Conservation (phyloP, 148 eudicot species). For the Camellia sinensis region DNA sequence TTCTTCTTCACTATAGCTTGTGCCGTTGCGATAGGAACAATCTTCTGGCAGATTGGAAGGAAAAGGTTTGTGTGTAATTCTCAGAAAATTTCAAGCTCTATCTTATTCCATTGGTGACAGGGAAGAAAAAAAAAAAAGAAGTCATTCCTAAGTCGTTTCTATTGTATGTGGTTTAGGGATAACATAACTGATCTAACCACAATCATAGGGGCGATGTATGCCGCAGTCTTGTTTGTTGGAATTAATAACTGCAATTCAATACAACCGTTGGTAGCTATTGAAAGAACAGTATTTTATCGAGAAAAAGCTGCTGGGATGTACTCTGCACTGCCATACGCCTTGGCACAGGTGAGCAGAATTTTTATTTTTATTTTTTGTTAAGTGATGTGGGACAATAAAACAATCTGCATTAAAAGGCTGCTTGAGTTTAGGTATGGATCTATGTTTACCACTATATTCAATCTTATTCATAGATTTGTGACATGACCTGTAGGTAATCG, state of each 20-base stretch:
- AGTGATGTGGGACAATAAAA: not conserved
- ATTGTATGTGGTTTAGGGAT: conserved; percentile 29
- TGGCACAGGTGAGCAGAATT: conserved; percentile 57
- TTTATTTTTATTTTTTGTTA: not conserved
- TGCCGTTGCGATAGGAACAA: conserved; percentile 42
- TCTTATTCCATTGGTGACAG: not conserved
- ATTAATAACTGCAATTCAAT: conserved; percentile 68
- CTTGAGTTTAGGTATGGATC: not conserved
- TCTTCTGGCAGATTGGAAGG: conserved; percentile 45
- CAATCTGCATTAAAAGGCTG: not conserved
- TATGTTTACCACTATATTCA: not conserved
- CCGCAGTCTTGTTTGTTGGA: conserved; percentile 68
- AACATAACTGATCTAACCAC: conserved; percentile 50
- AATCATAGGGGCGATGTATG: conserved; percentile 79
- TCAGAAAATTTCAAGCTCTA: not conserved
- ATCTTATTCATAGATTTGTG: conserved; percentile 6
- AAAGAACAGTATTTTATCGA: conserved; percentile 79
- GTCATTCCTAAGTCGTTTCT: not conserved
- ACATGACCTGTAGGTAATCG: conserved; percentile 51
- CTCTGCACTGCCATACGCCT: conserved; percentile 82
- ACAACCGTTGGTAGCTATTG: conserved; percentile 68
- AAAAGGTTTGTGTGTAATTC: conserved; percentile 19
- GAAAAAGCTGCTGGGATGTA: conserved; percentile 95
- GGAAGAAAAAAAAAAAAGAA: not conserved
- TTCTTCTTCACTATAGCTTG: conserved; percentile 33